A percentile compares a stretch with the other conserved stretches of the same genome.
Evolutionary conservation across 2,329 filamentous ascomycete genomes (phyloP).

Genomic region (Cladosporium colombiae): DNA sequence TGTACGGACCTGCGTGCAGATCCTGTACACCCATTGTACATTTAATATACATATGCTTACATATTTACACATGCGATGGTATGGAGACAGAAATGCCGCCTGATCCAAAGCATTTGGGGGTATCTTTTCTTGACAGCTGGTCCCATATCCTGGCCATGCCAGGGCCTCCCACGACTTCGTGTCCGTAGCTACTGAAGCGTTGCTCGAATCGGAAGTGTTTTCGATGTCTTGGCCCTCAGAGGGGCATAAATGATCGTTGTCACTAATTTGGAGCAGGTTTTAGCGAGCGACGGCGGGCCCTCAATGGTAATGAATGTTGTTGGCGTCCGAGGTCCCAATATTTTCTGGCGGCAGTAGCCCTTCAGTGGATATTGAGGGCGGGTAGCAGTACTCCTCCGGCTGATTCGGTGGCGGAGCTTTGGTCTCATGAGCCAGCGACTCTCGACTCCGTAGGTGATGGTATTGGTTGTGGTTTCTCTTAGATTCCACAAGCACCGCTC

Average conservation of each 20-base stretch:
- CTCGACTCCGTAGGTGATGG: background rate
- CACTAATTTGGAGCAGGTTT: background rate
- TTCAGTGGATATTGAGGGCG: background rate
- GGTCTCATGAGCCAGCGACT: background rate
- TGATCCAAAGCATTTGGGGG: background rate
- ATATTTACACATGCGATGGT: background rate
- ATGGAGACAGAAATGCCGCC: background rate
- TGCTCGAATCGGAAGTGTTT: background rate
- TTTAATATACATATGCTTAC: conserved; percentile 2
- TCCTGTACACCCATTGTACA: background rate
- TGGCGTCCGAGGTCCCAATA: background rate
- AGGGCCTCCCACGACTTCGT: conserved; percentile 2
- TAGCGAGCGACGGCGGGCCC: background rate
- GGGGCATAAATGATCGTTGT: background rate
- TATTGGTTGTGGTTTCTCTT: background rate
- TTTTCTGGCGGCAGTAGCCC: background rate
- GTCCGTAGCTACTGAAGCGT: background rate
- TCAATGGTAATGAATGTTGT: background rate
- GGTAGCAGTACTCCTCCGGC: background rate
- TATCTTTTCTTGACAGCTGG: background rate
- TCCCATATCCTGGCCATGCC: conserved; percentile 6
- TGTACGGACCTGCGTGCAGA: background rate
- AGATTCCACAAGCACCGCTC: background rate
- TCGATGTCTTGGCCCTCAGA: background rate
- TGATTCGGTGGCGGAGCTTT: background rate